Evolutionary conservation across 2,329 filamentous ascomycete species (phyloP).

Genomic region (Phaeosphaeriaceae sp.): DNA sequence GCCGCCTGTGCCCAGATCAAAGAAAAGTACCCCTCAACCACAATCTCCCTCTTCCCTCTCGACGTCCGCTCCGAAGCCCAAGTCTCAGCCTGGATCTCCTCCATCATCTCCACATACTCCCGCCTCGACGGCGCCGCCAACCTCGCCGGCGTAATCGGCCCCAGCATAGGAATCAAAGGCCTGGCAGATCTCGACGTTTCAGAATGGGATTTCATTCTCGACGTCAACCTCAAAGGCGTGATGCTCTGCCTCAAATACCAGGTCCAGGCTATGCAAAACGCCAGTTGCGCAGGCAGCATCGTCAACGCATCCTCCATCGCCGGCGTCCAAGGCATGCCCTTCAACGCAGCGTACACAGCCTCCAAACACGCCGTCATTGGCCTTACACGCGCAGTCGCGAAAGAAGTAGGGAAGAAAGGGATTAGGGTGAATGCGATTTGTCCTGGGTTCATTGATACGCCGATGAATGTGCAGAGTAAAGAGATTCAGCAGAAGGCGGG

Average conservation of each 20-base stretch:
- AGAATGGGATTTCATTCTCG: constrained; percentile 48
- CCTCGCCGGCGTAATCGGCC: constrained; percentile 53
- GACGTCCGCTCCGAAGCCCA: constrained; percentile 57
- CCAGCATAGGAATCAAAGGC: constrained; percentile 22
- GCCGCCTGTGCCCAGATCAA: constrained; percentile 17
- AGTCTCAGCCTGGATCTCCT: constrained; percentile 60
- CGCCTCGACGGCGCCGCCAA: constrained; percentile 50
- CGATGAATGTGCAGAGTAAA: constrained; percentile 23
- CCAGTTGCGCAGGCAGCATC: constrained; percentile 33
- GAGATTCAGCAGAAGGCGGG: not conserved
- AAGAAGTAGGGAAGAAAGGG: constrained; percentile 45
- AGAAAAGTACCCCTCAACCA: constrained; percentile 12
- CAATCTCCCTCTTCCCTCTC: constrained; percentile 49
- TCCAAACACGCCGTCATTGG: constrained; percentile 51
- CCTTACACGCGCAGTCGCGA: constrained; percentile 47
- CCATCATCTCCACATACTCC: constrained; percentile 41
- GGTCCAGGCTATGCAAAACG: too few relatives aligned
- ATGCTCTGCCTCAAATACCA: constrained; percentile 49
- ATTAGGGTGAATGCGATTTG: constrained; percentile 43
- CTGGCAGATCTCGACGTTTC: constrained; percentile 41
- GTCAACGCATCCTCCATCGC: not conserved
- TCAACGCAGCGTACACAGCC: constrained; percentile 44
- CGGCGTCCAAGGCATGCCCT: constrained; percentile 42
- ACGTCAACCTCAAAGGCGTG: constrained; percentile 48
- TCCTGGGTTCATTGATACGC: constrained; percentile 44